Evolutionary conservation across 768 basidiomycete species (phyloP), one percentile per base, ranked within the genome.

Genomic region (Boletales sp.): DNA sequence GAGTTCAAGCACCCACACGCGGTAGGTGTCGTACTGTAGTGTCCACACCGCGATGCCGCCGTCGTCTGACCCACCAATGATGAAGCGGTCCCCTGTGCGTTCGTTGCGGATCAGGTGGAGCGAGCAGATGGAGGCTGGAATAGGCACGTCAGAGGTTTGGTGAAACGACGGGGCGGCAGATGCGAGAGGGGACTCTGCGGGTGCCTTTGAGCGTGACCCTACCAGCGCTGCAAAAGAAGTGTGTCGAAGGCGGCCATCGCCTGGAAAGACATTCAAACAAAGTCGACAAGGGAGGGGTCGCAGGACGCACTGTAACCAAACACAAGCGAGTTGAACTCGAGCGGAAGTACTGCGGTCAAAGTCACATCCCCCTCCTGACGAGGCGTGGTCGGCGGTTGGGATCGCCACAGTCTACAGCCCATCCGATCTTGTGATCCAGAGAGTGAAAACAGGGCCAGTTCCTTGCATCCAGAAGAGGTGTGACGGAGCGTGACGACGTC

Each of bases 21-120:
- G 34, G 10, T 34, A 28, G 34, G 19, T 18, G 36, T 62, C 81
- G 48, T 62, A 91, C 90, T 74, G 76, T 8, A 79, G 55, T 3
- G 77, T 73, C 90, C 90, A 94, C 48, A 90, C 72, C 0, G 80
- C 81, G 21, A 94, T 75, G 0, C 84, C 83, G 4, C 92, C 92
- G 58, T 90, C 87, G 49, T 87, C 85, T 0, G 77, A 79, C 3
- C 91, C 90, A 13, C 87, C 90, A 13, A 90, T 69, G 14, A 94
- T 70, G 31, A 81, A 78, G 15, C 69, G 76, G 52, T 88, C 81
- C 34, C 76, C 77, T 1, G 83, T 86, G 34, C 81, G 65, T 15
- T 73, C 70, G 55, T 86, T 84, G 44, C 78, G 74, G 9, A 81
- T 74, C 15, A 77, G 55, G 57, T 84, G 79, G 31, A 93, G 65